Conservation (phyloP, 2,329 filamentous ascomycete genomes). For the Periconia macrospinosa region DNA sequence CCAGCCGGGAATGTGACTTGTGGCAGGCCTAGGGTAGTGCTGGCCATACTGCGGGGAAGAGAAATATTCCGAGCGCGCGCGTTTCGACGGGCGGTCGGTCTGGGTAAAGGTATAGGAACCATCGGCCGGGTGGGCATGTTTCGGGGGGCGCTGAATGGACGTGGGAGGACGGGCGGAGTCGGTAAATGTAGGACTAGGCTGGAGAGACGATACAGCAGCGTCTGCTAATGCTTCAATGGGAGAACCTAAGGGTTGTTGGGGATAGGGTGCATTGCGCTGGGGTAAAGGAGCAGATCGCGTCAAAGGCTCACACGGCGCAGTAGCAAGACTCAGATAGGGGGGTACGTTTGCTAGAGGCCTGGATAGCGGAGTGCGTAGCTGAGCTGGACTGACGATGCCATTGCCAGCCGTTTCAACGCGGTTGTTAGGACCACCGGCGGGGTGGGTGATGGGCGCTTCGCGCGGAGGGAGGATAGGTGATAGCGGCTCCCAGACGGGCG, state of each 20-base stretch:
- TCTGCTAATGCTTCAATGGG: conserved; percentile 50
- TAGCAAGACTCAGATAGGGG: conserved; percentile 12
- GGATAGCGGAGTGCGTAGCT: conserved; percentile 4
- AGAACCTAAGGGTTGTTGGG: conserved; percentile 28
- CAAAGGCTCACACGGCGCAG: conserved; percentile 16
- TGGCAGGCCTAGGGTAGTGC: conserved; percentile 47
- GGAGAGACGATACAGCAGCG: conserved; percentile 41
- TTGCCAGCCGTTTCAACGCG: conserved; percentile 9
- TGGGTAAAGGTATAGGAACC: conserved; percentile 7
- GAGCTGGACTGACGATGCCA: background rate
- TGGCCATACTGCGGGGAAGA: conserved; percentile 44
- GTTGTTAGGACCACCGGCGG: conserved; percentile 20
- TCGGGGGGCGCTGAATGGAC: conserved; percentile 23
- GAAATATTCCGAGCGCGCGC: conserved; percentile 61
- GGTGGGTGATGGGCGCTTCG: conserved; percentile 20
- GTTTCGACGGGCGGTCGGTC: conserved; percentile 59
- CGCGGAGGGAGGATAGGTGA: conserved; percentile 33
- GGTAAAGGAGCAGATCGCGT: conserved; percentile 26
- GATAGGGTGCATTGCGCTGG: conserved; percentile 18
- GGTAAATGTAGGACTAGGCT: conserved; percentile 36
- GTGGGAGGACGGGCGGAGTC: conserved; percentile 19
- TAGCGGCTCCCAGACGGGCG: conserved; percentile 39
- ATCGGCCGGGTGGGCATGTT: conserved; percentile 19
- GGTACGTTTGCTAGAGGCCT: conserved; percentile 11
- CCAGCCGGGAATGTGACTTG: conserved; percentile 48